A percentile compares a stretch with the other conserved stretches of the same genome.
Conservation (phyloP, 441 rosid species). For the Erodium texanum region DNA sequence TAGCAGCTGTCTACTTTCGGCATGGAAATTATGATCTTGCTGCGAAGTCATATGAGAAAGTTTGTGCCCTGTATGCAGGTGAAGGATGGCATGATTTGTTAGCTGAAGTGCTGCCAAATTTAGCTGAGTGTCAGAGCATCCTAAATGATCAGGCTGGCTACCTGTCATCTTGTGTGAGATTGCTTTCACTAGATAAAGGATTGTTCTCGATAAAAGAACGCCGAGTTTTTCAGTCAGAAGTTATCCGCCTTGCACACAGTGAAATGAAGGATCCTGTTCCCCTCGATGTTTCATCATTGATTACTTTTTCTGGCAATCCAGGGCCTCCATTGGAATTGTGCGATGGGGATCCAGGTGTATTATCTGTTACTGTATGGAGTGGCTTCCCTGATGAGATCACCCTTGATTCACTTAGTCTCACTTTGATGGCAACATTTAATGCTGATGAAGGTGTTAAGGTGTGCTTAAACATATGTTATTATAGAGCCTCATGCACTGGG, state of each 20-base stretch:
- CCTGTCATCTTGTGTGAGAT: conserved; percentile 83
- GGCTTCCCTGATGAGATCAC: conserved; percentile 97
- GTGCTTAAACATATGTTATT: conserved; percentile 19
- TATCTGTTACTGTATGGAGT: conserved; percentile 90
- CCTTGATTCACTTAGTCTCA: conserved; percentile 82
- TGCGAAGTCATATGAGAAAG: conserved; percentile 95
- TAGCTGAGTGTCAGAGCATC: conserved; percentile 93
- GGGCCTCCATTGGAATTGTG: conserved; percentile 84
- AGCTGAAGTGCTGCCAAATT: conserved; percentile 88
- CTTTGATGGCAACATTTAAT: conserved; percentile 76
- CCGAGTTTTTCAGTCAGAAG: conserved; percentile 89
- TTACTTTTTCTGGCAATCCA: conserved; percentile 89
- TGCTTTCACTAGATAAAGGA: conserved; percentile 82
- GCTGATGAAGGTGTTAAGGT: conserved; percentile 94
- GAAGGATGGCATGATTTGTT: conserved; percentile 98
- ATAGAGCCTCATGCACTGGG: background rate
- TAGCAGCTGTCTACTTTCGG: conserved; percentile 91
- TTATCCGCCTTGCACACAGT: conserved; percentile 81
- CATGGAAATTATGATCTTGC: conserved; percentile 86
- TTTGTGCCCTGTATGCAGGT: conserved; percentile 90
- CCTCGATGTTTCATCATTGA: conserved; percentile 83
- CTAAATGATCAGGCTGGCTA: conserved; percentile 93
- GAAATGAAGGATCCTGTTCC: conserved; percentile 93
- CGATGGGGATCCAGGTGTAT: conserved; percentile 92
- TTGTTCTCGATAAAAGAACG: conserved; percentile 82